phyloP scores from a whole-genome alignment of 169 alveolate genomes.

The Pseudocohnilembus persalinus region DNA sequence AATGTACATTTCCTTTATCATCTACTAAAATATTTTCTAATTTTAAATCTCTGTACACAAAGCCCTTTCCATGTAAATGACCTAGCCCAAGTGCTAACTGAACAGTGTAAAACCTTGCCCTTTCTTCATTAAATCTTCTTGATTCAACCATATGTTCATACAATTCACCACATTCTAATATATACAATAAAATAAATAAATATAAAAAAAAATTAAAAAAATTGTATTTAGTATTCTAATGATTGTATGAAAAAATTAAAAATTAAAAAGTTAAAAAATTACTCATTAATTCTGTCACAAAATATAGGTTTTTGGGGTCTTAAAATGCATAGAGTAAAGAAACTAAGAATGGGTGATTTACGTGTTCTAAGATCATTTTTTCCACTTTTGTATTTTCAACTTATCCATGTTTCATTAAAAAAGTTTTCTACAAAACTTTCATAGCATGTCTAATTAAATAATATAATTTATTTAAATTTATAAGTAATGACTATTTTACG shows the following conservation, averaged over 20 bases:
- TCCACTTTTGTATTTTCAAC: conserved; percentile 67
- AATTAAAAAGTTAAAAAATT: too few relatives aligned
- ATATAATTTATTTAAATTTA: too few relatives aligned
- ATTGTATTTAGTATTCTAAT: too few relatives aligned
- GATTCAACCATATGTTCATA: conserved; percentile 58
- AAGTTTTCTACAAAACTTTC: conserved; percentile 73
- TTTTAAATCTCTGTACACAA: conserved; percentile 78
- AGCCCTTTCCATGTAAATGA: conserved; percentile 63
- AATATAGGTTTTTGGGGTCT: conserved; percentile 64
- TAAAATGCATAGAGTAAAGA: conserved; percentile 66
- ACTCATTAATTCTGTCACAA: conserved; percentile 71
- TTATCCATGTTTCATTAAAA: conserved; percentile 60
- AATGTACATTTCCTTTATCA: conserved; percentile 48
- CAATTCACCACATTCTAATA: conserved; percentile 74
- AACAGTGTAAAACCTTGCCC: conserved; percentile 74
- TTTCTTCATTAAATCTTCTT: conserved; percentile 63
- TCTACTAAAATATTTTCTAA: conserved; percentile 75
- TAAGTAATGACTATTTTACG: too few relatives aligned
- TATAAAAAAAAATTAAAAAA: too few relatives aligned
- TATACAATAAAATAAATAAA: neutral
- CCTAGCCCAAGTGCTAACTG: conserved; percentile 68
- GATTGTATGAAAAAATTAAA: too few relatives aligned
- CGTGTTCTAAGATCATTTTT: conserved; percentile 61
- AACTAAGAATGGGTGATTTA: conserved; percentile 72
- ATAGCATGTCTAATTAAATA: conserved; percentile 52